phyloP scores from a whole-genome alignment of 2,329 filamentous ascomycete genomes.

The Neurospora crassa region DNA sequence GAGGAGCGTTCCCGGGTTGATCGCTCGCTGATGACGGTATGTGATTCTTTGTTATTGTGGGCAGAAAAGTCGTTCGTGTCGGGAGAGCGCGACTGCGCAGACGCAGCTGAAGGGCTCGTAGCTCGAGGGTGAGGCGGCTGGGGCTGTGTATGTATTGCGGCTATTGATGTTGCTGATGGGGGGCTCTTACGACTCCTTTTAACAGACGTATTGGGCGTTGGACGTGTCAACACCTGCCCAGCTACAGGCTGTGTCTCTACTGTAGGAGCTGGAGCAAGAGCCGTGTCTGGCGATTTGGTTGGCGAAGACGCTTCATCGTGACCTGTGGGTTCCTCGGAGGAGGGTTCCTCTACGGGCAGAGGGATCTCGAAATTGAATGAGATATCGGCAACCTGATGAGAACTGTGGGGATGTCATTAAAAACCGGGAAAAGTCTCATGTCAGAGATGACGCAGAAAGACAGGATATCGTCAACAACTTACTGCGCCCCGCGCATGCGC shows the following conservation, averaged over 20 bases:
- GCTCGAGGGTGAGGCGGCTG: slow-evolving; percentile 5
- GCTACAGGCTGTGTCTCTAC: slow-evolving; percentile 17
- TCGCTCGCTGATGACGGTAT: background rate
- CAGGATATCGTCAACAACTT: slow-evolving; percentile 18
- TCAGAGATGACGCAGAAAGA: slow-evolving; percentile 1
- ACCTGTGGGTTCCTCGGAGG: slow-evolving; percentile 5
- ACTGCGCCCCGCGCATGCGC: slow-evolving; percentile 57
- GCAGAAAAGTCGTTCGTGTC: slow-evolving; percentile 11
- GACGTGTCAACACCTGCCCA: slow-evolving; percentile 17
- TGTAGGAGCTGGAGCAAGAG: slow-evolving; percentile 2
- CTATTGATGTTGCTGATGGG: background rate
- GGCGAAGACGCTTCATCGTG: slow-evolving; percentile 12
- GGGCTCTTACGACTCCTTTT: slow-evolving; percentile 22
- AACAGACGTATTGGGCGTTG: slow-evolving; percentile 38
- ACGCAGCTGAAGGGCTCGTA: slow-evolving; percentile 11
- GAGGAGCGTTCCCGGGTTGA: background rate
- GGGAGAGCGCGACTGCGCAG: slow-evolving; percentile 1
- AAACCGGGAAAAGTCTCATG: background rate
- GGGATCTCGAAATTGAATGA: slow-evolving; percentile 45
- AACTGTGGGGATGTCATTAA: slow-evolving; percentile 25
- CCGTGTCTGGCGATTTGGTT: slow-evolving; percentile 5
- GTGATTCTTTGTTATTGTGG: slow-evolving; percentile 11
- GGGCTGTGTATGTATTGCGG: background rate
- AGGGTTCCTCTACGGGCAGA: slow-evolving; percentile 16
- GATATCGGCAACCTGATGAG: slow-evolving; percentile 48